phyloP scores from a whole-genome alignment of 768 basidiomycete species.

The Tulasnella sp. region DNA sequence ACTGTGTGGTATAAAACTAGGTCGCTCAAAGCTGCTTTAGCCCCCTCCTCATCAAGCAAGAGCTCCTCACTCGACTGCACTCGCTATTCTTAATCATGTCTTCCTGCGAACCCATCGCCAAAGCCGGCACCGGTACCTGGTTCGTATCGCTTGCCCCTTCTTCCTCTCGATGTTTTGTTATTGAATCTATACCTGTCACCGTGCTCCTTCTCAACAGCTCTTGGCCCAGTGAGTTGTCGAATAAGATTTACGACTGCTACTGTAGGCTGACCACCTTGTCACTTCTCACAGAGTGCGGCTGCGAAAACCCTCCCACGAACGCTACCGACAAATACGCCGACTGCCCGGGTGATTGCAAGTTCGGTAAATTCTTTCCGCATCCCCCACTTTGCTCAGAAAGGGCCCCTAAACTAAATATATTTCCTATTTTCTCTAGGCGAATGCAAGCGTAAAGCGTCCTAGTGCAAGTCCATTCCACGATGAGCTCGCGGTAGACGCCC shows the following conservation, averaged over 20 bases:
- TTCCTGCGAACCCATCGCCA: background rate
- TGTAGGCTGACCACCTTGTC: background rate
- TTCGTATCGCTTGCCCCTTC: background rate
- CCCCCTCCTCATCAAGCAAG: background rate
- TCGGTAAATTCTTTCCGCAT: background rate
- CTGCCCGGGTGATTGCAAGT: background rate
- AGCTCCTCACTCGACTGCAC: background rate
- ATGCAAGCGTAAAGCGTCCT: background rate
- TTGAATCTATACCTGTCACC: too few species aligned
- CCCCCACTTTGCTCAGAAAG: background rate
- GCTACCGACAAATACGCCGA: background rate
- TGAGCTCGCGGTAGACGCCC: background rate
- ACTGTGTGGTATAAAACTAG: background rate
- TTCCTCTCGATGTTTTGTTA: background rate
- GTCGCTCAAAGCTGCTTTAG: background rate
- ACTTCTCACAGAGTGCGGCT: background rate
- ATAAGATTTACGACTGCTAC: background rate
- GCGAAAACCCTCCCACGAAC: background rate
- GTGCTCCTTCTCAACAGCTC: background rate
- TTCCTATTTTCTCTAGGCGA: background rate
- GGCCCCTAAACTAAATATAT: background rate
- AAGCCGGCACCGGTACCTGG: background rate
- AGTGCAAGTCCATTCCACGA: background rate
- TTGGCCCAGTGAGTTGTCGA: background rate
- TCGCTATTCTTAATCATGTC: background rate